These are phyloP conservation scores for Chlorella sorokiniana DNA, from an alignment of 139 green algal species.

Conservation along the genomic window DNA sequence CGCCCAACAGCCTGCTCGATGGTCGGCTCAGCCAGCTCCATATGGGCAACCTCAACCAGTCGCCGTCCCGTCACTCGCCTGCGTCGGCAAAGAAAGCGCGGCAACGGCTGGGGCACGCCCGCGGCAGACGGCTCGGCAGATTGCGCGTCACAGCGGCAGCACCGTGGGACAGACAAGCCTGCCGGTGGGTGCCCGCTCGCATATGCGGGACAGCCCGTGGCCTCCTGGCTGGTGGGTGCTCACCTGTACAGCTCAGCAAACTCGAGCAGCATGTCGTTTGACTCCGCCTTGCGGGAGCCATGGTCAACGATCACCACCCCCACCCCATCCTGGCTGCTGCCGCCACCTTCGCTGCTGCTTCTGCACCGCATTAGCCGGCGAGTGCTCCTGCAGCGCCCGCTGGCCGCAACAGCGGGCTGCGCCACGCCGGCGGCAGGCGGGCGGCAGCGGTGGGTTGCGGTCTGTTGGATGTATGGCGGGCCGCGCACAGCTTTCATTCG, in stretches of 20 bases:
- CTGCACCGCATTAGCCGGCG: background rate
- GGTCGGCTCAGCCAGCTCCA: slow-evolving; percentile 86
- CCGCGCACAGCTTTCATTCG: too few relatives aligned
- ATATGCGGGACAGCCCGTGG: background rate
- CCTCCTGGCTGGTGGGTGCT: background rate
- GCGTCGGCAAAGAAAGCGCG: background rate
- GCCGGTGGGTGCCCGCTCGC: background rate
- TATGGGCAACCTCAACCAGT: slow-evolving; percentile 85
- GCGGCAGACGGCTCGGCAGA: too few relatives aligned
- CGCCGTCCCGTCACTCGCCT: slow-evolving; percentile 47
- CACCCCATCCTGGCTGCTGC: slow-evolving; percentile 21
- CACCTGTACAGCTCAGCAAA: slow-evolving; percentile 75
- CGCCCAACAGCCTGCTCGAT: slow-evolving; percentile 77
- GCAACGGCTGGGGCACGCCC: background rate
- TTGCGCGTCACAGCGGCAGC: too few relatives aligned
- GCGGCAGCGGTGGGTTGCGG: too few relatives aligned
- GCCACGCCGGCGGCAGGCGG: too few relatives aligned
- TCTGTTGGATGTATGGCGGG: too few relatives aligned
- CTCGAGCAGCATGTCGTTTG: slow-evolving; percentile 84
- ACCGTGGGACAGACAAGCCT: too few relatives aligned
- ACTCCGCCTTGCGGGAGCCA: slow-evolving; percentile 72
- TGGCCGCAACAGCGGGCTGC: too few relatives aligned
- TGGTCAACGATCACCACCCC: slow-evolving; percentile 93
- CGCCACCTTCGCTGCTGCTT: too few relatives aligned
- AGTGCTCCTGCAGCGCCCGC: background rate